Conservation (phyloP, 805 yeast species). For the Yarrowia phangngaensis region DNA sequence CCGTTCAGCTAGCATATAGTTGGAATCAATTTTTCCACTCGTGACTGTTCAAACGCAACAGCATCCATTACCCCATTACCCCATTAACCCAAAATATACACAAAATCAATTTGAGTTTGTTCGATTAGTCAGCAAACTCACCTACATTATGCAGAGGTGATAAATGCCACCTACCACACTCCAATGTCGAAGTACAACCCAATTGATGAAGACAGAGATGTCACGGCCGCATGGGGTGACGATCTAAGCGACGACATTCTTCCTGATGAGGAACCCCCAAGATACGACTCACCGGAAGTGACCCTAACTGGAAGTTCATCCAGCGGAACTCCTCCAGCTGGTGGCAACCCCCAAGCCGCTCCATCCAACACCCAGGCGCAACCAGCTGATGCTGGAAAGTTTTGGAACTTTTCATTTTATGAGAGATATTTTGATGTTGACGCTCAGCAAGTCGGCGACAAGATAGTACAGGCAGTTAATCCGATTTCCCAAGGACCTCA, state of each 20-base stretch:
- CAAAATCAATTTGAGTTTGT: too few species aligned
- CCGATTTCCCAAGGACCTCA: conserved; percentile 42
- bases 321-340: neutral
- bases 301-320: neutral
- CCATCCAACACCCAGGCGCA: conserved; percentile 15
- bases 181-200: conserved; percentile 24
- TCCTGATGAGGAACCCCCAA: conserved; percentile 15
- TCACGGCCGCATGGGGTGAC: conserved; percentile 25
- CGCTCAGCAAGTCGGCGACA: conserved; percentile 55
- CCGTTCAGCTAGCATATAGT: too few species aligned
- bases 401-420: conserved; percentile 48
- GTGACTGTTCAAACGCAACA: too few species aligned
- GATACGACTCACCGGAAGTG: conserved; percentile 11
- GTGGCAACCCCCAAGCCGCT: conserved; percentile 14
- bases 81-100: too few species aligned
- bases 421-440: conserved; percentile 66
- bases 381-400: conserved; percentile 7
- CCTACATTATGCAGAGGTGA: too few species aligned
- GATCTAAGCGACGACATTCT: conserved; percentile 23
- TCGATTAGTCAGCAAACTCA: too few species aligned
- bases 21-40: too few species aligned
- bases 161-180: too few species aligned
- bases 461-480: conserved; percentile 55
- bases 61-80: too few species aligned
- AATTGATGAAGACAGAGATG: conserved; percentile 19